Conservation (phyloP, 2,329 filamentous ascomycete species). For the Penicillium sp. region DNA sequence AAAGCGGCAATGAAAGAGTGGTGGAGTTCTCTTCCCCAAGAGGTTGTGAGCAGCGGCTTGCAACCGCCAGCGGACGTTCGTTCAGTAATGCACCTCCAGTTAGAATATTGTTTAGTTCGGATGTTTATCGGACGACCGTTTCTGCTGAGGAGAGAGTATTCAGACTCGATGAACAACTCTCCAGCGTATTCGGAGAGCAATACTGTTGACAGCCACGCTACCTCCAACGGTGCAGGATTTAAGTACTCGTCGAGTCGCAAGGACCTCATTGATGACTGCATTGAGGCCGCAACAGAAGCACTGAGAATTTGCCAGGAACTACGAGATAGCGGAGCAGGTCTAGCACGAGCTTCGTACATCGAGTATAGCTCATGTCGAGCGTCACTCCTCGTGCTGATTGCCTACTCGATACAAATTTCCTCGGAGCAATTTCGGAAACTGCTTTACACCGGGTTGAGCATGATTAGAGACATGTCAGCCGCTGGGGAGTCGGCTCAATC, state of each 20-base stretch:
- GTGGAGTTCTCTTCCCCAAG: constrained; percentile 17
- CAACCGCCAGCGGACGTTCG: constrained; percentile 12
- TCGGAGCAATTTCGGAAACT: constrained; percentile 26
- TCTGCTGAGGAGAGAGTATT: constrained; percentile 37
- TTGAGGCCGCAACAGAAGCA: constrained; percentile 32
- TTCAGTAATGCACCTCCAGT: constrained; percentile 30
- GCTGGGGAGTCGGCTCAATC: constrained; percentile 36
- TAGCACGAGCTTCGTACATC: constrained; percentile 39
- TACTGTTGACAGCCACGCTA: neutral
- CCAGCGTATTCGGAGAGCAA: constrained; percentile 9
- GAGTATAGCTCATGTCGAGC: constrained; percentile 44
- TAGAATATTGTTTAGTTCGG: constrained; percentile 54
- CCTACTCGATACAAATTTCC: constrained; percentile 33
- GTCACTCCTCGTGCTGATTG: constrained; percentile 39
- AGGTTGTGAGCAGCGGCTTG: neutral
- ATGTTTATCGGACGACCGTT: constrained; percentile 57
- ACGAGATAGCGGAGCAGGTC: constrained; percentile 26
- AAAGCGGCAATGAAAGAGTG: constrained; percentile 16
- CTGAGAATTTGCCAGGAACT: constrained; percentile 31
- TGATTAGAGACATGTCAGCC: constrained; percentile 38
- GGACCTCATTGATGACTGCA: constrained; percentile 30
- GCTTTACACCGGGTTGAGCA: constrained; percentile 31
- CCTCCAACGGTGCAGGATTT: neutral
- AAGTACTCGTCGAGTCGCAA: constrained; percentile 6
- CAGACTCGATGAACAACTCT: neutral